A percentile compares a stretch with the other conserved stretches of the same genome.
phyloP scores from a whole-genome alignment of 2,329 filamentous ascomycete species.

The Hortaea sp. region DNA sequence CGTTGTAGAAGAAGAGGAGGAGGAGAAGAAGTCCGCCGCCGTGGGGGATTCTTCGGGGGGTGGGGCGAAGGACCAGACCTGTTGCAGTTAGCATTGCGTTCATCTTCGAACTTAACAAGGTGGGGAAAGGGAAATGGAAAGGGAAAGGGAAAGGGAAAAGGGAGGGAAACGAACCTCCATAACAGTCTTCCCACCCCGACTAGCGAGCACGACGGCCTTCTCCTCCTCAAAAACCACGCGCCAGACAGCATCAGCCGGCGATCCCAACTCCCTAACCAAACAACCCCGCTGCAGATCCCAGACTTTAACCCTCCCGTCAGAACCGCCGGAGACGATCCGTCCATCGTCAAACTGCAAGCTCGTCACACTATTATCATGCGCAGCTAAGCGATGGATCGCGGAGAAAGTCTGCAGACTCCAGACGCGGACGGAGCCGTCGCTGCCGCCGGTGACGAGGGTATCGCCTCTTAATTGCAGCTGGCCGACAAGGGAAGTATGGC shows the following conservation, averaged over 20 bases:
- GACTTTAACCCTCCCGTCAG: slow-evolving; percentile 95
- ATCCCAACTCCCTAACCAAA: slow-evolving; percentile 80
- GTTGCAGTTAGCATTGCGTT: neutral
- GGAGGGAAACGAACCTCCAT: slow-evolving; percentile 65
- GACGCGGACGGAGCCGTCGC: slow-evolving; percentile 88
- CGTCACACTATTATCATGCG: slow-evolving; percentile 96
- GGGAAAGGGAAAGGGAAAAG: neutral
- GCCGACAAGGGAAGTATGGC: slow-evolving; percentile 91
- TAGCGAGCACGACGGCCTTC: slow-evolving; percentile 92
- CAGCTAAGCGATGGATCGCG: slow-evolving; percentile 86
- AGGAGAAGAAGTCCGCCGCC: slow-evolving; percentile 4
- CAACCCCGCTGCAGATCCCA: slow-evolving; percentile 93
- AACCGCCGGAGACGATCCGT: slow-evolving; percentile 88
- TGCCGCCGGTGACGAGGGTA: slow-evolving; percentile 89
- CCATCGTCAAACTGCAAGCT: slow-evolving; percentile 95
- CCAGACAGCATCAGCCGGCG: slow-evolving; percentile 92
- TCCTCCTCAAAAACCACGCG: slow-evolving; percentile 92
- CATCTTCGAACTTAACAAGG: neutral
- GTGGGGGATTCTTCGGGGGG: slow-evolving; percentile 47
- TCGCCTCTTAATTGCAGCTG: slow-evolving; percentile 93
- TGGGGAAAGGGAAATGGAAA: neutral
- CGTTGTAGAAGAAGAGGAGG: slow-evolving; percentile 1
- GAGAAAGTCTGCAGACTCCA: slow-evolving; percentile 89
- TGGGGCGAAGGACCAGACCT: slow-evolving; percentile 95
- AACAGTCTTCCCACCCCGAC: slow-evolving; percentile 72